Evolutionary conservation across 2,329 filamentous ascomycete genomes (phyloP).

Genomic region (Penicillium sp.): DNA sequence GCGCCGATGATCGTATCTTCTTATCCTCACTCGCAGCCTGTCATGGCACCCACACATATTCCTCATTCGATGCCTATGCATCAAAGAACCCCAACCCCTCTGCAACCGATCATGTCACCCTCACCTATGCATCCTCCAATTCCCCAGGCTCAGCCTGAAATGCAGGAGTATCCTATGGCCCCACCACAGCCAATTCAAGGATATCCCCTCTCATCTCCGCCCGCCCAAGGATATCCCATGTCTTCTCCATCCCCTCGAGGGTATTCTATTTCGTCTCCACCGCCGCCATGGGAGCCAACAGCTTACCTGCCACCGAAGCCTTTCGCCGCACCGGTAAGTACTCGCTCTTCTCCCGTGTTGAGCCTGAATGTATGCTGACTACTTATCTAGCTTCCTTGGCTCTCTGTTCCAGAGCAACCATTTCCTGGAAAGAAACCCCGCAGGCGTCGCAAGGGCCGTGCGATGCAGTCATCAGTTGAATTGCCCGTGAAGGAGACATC

Average conservation of each 20-base stretch:
- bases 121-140: slow-evolving; percentile 27
- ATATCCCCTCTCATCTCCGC: slow-evolving; percentile 29
- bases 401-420: slow-evolving; percentile 52
- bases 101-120: slow-evolving; percentile 38
- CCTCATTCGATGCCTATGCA: slow-evolving; percentile 38
- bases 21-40: slow-evolving; percentile 42
- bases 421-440: slow-evolving; percentile 53
- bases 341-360: neutral
- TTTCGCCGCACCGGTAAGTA: slow-evolving; percentile 50
- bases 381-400: slow-evolving; percentile 53
- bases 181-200: slow-evolving; percentile 25
- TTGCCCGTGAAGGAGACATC: slow-evolving; percentile 49
- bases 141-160: slow-evolving; percentile 29
- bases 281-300: slow-evolving; percentile 25
- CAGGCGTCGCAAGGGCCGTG: slow-evolving; percentile 43
- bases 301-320: slow-evolving; percentile 25
- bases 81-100: slow-evolving; percentile 37
- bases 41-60: slow-evolving; percentile 38
- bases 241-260: too few relatives aligned
- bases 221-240: neutral
- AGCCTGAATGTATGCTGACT: slow-evolving; percentile 13
- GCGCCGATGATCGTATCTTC: slow-evolving; percentile 44
- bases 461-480: slow-evolving; percentile 43
- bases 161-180: slow-evolving; percentile 28
- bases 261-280: slow-evolving; percentile 28